These are phyloP conservation scores for Colletotrichum karsti DNA, from an alignment of 2,329 filamentous ascomycete genomes.

Conservation along the genomic window DNA sequence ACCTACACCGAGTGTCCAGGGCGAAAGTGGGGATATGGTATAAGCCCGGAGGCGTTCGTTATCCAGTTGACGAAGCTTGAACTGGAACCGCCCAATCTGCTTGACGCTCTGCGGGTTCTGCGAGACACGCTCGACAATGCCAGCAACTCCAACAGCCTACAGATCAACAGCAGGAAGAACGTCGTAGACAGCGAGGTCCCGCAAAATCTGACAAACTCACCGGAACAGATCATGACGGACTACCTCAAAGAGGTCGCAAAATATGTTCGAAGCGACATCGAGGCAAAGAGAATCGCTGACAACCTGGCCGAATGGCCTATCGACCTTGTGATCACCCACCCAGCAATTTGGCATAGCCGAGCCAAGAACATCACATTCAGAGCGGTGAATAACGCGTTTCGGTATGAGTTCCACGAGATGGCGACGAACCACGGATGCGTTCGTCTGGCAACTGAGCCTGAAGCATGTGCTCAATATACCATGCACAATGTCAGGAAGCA, in stretches of 20 bases:
- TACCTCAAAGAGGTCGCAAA: slow-evolving; percentile 6
- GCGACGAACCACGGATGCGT: background rate
- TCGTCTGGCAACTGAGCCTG: slow-evolving; percentile 33
- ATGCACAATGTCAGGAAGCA: slow-evolving; percentile 12
- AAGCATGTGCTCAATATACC: slow-evolving; percentile 36
- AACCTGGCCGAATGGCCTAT: background rate
- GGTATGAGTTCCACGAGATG: slow-evolving; percentile 6
- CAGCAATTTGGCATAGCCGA: slow-evolving; percentile 29
- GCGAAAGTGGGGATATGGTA: background rate
- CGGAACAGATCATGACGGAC: slow-evolving; percentile 1
- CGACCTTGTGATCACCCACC: slow-evolving; percentile 15
- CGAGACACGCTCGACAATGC: background rate
- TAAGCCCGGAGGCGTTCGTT: background rate
- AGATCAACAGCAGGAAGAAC: background rate
- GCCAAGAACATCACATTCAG: slow-evolving; percentile 30
- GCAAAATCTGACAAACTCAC: background rate
- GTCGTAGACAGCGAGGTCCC: background rate
- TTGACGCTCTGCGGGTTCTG: background rate
- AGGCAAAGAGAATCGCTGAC: background rate
- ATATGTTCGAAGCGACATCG: background rate
- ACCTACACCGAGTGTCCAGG: background rate
- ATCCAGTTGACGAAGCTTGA: slow-evolving; percentile 17
- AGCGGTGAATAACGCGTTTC: slow-evolving; percentile 19
- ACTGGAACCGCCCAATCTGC: background rate
- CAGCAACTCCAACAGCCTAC: background rate